Evolutionary conservation across 306 rosid species (phyloP).

Genomic region (Abrus pulchellus): DNA sequence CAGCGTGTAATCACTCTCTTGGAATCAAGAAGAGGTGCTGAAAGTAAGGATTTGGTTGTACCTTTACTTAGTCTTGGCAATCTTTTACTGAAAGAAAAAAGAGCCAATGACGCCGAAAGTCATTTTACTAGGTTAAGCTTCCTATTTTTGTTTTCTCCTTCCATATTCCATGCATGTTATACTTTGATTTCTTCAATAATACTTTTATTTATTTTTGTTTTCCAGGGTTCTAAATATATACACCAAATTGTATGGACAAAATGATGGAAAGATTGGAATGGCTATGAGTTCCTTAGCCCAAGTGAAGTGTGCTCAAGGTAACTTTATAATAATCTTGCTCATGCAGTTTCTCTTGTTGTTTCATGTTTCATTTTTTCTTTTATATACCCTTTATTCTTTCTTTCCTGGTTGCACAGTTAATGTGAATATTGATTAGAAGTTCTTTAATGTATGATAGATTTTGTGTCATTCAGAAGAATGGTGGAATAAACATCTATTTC

Average conservation of each 20-base stretch:
- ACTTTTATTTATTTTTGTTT: constrained; percentile 40
- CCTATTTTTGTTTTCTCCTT: constrained; percentile 33
- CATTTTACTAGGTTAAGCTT: constrained; percentile 73
- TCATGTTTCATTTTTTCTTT: constrained; percentile 6
- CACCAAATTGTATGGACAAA: constrained; percentile 74
- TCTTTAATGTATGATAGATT: constrained; percentile 36
- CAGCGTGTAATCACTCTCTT: constrained; percentile 62
- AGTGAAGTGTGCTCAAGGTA: constrained; percentile 88
- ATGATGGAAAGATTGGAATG: constrained; percentile 89
- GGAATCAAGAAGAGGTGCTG: constrained; percentile 78
- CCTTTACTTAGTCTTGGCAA: constrained; percentile 86
- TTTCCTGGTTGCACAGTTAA: constrained; percentile 18
- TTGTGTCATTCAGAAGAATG: constrained; percentile 29
- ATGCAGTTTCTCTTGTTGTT: constrained; percentile 30
- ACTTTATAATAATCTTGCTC: constrained; percentile 35
- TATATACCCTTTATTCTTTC: constrained; percentile 11
- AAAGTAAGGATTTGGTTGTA: constrained; percentile 76
- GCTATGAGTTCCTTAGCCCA: constrained; percentile 87
- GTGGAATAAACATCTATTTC: constrained; percentile 29
- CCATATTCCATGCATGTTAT: constrained; percentile 17
- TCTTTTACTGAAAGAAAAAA: constrained; percentile 85
- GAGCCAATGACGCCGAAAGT: constrained; percentile 73
- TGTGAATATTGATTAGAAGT: constrained; percentile 8
- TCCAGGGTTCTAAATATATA: constrained; percentile 73
- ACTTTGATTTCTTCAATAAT: constrained; percentile 37